Conservation (phyloP, 305 asterid species). For the Salvia sclarea region DNA sequence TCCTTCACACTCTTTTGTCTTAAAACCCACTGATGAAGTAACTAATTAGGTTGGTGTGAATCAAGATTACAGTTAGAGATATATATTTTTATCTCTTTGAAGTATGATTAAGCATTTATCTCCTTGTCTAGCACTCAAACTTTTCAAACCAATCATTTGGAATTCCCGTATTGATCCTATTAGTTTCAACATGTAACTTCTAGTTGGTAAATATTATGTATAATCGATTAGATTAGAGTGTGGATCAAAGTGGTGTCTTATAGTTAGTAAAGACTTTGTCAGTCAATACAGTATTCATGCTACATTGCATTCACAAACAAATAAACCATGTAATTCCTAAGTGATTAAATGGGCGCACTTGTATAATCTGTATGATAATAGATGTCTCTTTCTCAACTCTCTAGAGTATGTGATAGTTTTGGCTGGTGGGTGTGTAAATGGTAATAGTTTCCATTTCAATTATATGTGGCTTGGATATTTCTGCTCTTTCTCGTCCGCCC, state of each 20-base stretch:
- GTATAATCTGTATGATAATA: neutral
- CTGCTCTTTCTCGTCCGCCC: conserved; percentile 10
- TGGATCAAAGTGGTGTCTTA: no score
- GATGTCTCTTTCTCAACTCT: neutral
- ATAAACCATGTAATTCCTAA: neutral
- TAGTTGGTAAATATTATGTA: neutral
- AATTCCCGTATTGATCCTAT: neutral
- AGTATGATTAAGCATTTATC: neutral
- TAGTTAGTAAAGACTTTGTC: neutral
- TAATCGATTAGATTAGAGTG: no score
- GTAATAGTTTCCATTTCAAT: neutral
- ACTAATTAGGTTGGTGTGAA: neutral
- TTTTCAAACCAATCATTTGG: neutral
- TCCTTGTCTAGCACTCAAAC: neutral
- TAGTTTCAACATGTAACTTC: neutral
- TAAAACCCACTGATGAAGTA: no score
- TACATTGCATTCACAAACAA: neutral
- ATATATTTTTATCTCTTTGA: neutral
- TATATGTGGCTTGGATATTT: conserved; percentile 14
- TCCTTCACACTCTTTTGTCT: no score
- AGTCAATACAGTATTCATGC: neutral
- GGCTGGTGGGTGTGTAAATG: neutral
- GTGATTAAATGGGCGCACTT: neutral
- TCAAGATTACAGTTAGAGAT: neutral
- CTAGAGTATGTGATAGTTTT: neutral